Base-by-base conservation (phyloP, 306 rosid genomes). In the Carpinus fangiana region DNA sequence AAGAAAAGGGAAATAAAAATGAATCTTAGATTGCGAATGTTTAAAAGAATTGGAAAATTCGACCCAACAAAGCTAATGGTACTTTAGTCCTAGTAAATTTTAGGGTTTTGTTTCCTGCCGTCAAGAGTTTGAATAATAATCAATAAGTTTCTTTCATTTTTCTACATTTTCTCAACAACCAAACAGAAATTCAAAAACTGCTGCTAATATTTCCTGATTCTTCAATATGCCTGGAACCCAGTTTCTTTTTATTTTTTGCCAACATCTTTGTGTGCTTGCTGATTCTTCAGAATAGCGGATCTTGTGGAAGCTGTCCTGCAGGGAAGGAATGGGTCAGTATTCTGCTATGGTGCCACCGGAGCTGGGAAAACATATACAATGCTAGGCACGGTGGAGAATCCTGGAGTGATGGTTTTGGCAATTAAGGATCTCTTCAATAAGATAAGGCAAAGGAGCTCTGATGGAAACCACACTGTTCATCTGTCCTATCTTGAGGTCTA, bases 391-490 rank as follows among this genome's bases (percentile, higher is more conserved):
- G 60, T 89, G 60, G 98, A 92, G 88, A 95, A 78, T 86, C 98
- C 98, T 14, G 98, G 98, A 48, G 98, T 95, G 73, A 95, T 95
- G 98, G 98, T 95, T 85, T 83, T 92, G 90, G 98, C 98, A 17
- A 95, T 95, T 56, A 92, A 95, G 87, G 98, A 95, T 73, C 90
- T 95, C 18, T 95, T 95, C 82, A 76, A 78, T 23, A 95, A 95
- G 87, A 85, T 95, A 31, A 90, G 93, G 86, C 97, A 90, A 73
- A 87, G 96, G 84, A 95, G 98, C 76, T 90, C 77, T 73, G 98
- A 95, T 82, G 98, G 98, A 79, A 92, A 71, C 84, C 98, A 95
- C 76, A 87, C 84, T 2, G 97, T 95, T 76, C 98, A 91, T 76
- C 88, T 95, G 23, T 95, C 98, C 20, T 95, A 95, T 85, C 92